Base-by-base conservation (phyloP, 2,329 filamentous ascomycete genomes). In the Bisporella sp. region DNA sequence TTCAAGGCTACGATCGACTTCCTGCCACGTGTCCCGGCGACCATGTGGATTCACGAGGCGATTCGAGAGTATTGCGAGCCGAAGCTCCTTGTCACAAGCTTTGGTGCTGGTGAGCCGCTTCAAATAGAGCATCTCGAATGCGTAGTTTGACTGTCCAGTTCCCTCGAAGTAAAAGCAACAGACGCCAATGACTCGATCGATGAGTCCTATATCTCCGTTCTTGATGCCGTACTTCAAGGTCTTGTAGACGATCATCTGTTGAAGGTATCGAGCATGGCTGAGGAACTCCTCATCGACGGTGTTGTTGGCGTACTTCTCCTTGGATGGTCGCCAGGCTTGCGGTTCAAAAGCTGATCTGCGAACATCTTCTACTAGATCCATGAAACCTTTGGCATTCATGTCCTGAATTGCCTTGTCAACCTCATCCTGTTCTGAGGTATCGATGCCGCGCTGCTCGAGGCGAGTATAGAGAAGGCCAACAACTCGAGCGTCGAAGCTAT, bases 141-240 rank as follows among this genome's bases (percentile, higher is more conserved):
- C 31, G 40, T 45, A 49, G 21, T 49, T 49, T 49, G 47, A 49
- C 30, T 45, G 40, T 13, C 31, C 30, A 49, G 47, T 44, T 44
- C 47, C 47, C 47, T 49, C 47, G 32, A 49, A 49, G 40, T 44
- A 44, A 49, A 49, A 49, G 33, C 40, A 49, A 21, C 21, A 45
- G 40, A 49, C 29, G 41, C 35, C 13, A 41, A 50, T 46, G 29
- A 47, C 48, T 50, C 28, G 43, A 46, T 46, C 29, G 41, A 50
- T 50, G 29, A 50, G 48, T 41, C 33, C 33, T 50, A 50, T 50
- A 21, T 46, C 48, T 46, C 43, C 28, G 31, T 50, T 50, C 43
- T 47, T 50, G 37, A 50, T 50, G 43, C 43, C 32, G 33, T 50
- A 50, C 43, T 46, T 50, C 35, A 50, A 46, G 44, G 43, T 46